Evolutionary conservation across 2,329 filamentous ascomycete species (phyloP), one percentile per base, ranked within the genome.

Genomic region (Botryotinia narcissicola): DNA sequence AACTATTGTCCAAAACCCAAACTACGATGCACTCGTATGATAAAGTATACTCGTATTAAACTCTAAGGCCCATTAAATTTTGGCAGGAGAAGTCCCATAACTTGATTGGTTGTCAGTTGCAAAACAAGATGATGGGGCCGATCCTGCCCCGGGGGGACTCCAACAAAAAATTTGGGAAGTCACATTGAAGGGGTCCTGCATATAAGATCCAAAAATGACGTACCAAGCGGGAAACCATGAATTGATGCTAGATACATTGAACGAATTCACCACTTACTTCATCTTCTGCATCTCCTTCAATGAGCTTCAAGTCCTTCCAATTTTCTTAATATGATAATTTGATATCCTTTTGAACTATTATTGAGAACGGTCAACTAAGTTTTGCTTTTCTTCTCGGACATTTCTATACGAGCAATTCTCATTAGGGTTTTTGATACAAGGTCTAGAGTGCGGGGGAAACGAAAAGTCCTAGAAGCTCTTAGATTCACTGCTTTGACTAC

Each of bases 101-200:
- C 42, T 32, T 64, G 22, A 66, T 66, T 66, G 32, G 46, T 29
- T 67, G 46, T 40, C 20, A 51, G 46, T 54, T 3, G 46, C 32
- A 54, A 54, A 67, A 29, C 46, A 40, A 22, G 46, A 12, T 42
- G 22, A 51, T 67, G 46, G 46, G 46, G 64, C n/a, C 6, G 25
- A 61, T 67, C 51, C 64, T 14, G 14, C n/a, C 64, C 64, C 32
- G 44, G 32, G 32, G 32, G 46, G 25, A 51, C 44, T 48, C 44
- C 63, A 66, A 37, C 44, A 48, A 48, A 37, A 51, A n/a, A 35
- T 12, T 37, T 25, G 44, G 35, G 44, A 48, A 66, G 46, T 67
- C 46, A 54, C 64, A 29, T 20, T 67, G 64, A 67, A 46, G 46
- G 14, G 64, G 46, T 29, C 44, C 44, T 66, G 63, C 63, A 66